Evolutionary conservation across 2,329 filamentous ascomycete species (phyloP).

Genomic region (Pseudopyricularia javanii): DNA sequence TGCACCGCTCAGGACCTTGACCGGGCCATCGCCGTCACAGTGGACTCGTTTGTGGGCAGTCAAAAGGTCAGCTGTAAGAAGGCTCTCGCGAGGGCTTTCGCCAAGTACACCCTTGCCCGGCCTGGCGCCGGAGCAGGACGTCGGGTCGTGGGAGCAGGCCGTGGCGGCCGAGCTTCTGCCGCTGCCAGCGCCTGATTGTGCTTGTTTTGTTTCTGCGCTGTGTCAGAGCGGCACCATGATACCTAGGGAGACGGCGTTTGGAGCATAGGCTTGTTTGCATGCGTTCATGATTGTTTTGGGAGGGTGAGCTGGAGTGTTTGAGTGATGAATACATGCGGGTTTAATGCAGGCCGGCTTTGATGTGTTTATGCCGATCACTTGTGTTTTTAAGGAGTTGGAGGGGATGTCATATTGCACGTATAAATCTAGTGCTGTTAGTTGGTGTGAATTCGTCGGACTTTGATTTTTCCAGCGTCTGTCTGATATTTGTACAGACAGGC

Average conservation of each 20-base stretch:
- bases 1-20: conserved; percentile 86
- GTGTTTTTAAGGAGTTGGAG: too few relatives aligned
- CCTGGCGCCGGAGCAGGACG: conserved; percentile 23
- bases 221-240: background rate
- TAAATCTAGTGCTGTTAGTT: too few relatives aligned
- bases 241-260: background rate
- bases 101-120: conserved; percentile 68
- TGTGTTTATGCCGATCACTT: too few relatives aligned
- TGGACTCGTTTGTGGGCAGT: conserved; percentile 89
- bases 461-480: too few relatives aligned
- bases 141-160: conserved; percentile 8
- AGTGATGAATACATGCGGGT: too few relatives aligned
- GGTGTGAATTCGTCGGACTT: too few relatives aligned
- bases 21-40: conserved; percentile 89
- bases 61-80: conserved; percentile 98
- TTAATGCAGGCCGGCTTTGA: too few relatives aligned
- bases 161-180: background rate
- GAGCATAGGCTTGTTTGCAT: background rate
- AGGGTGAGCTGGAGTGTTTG: too few relatives aligned
- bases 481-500: too few relatives aligned
- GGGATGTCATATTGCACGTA: too few relatives aligned
- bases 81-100: conserved; percentile 83
- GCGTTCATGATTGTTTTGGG: background rate
- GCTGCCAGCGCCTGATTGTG: conserved; percentile 3
- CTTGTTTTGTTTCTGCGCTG: conserved; percentile 1